Conservation (phyloP, 495 filamentous ascomycete genomes). For the Clavariopsis aquatica region DNA sequence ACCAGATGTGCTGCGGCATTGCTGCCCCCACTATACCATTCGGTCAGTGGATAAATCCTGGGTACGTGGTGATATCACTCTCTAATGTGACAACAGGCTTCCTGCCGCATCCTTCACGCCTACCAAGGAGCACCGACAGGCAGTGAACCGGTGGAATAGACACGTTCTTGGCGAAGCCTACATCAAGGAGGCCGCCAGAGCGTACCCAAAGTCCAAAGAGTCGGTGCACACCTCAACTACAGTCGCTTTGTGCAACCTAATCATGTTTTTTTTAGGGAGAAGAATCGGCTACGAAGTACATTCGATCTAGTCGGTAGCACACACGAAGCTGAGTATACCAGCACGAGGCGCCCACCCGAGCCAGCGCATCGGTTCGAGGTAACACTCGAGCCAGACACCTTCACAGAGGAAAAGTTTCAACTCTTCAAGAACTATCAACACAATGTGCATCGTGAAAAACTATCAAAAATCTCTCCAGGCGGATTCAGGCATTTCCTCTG, state of each 20-base stretch:
- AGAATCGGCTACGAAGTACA: conserved; percentile 66
- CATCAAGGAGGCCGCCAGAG: conserved; percentile 66
- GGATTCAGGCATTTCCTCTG: conserved; percentile 88
- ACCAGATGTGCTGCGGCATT: conserved; percentile 77
- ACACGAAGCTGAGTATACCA: conserved; percentile 67
- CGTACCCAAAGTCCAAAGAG: conserved; percentile 76
- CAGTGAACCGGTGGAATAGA: conserved; percentile 87
- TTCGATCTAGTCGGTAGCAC: conserved; percentile 74
- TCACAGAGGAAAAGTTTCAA: conserved; percentile 82
- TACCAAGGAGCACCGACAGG: conserved; percentile 78
- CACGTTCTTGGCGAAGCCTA: conserved; percentile 80
- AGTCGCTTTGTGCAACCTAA: background rate
- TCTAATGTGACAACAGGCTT: conserved; percentile 52
- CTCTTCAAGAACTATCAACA: conserved; percentile 87
- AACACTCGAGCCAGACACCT: conserved; percentile 74
- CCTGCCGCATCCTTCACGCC: conserved; percentile 70
- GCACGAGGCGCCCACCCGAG: conserved; percentile 57
- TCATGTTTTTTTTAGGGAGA: conserved; percentile 56
- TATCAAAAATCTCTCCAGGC: conserved; percentile 61
- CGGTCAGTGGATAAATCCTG: conserved; percentile 51
- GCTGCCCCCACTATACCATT: conserved; percentile 95
- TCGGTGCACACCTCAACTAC: conserved; percentile 45
- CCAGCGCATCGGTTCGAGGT: conserved; percentile 80
- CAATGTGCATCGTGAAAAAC: conserved; percentile 72
- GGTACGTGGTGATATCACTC: background rate